phyloP scores from a whole-genome alignment of 2,329 filamentous ascomycete species.

The Furcasterigmium furcatum region DNA sequence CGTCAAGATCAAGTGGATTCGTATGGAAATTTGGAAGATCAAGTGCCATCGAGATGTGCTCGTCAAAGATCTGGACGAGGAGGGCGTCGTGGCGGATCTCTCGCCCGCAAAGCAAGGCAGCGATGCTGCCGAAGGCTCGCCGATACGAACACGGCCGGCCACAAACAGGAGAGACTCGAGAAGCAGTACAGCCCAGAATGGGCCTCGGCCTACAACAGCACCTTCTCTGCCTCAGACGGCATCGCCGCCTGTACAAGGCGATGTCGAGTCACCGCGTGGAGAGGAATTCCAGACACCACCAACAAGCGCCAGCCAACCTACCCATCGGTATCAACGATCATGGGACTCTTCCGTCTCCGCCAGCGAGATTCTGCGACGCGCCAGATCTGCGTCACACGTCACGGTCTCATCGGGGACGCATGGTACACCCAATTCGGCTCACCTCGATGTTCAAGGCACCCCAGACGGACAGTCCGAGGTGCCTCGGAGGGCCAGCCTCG shows the following conservation, averaged over 20 bases:
- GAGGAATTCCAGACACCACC: constrained; percentile 49
- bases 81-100: constrained; percentile 34
- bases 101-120: constrained; percentile 30
- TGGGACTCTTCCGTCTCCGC: constrained; percentile 37
- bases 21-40: constrained; percentile 88
- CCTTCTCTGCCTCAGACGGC: neutral
- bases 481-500: constrained; percentile 2
- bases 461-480: constrained; percentile 6
- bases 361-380: constrained; percentile 21
- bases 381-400: constrained; percentile 39
- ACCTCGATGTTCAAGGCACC: neutral
- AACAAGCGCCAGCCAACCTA: constrained; percentile 31
- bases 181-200: neutral
- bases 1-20: constrained; percentile 88
- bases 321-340: constrained; percentile 33
- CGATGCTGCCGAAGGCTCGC: constrained; percentile 10
- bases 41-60: constrained; percentile 90
- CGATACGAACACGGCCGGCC: neutral
- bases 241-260: constrained; percentile 9
- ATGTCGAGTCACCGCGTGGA: constrained; percentile 32
- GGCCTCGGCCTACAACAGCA: neutral
- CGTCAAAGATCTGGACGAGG: constrained; percentile 79
- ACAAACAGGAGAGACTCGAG: neutral
- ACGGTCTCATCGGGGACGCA: constrained; percentile 28
- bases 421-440: neutral